Percentiles rank a stretch among this genome's conserved stretches.
phyloP scores from a whole-genome alignment of 768 basidiomycete species.

The Russula sp. region DNA sequence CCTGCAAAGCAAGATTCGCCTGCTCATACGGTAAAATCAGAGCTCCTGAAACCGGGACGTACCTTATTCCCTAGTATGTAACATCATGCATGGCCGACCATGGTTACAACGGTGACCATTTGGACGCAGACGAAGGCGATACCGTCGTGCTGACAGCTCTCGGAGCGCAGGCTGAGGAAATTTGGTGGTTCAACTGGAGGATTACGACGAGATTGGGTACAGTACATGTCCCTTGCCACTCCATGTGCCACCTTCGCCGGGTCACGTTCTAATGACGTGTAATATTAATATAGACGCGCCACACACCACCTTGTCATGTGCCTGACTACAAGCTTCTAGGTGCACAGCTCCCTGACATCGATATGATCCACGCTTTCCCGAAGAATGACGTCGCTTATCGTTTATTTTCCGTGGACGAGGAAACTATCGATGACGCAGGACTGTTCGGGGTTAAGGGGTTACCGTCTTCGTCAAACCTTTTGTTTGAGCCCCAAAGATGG shows the following conservation, averaged over 20 bases:
- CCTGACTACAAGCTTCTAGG: not conserved
- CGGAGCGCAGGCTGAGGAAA: slow-evolving; percentile 25
- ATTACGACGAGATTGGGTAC: slow-evolving; percentile 21
- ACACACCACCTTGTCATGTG: not conserved
- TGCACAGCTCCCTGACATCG: not conserved
- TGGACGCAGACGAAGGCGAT: slow-evolving; percentile 66
- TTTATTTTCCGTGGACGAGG: not conserved
- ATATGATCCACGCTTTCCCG: not conserved
- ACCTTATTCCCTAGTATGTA: too few species aligned
- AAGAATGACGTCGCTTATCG: not conserved
- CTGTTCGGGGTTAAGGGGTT: not conserved
- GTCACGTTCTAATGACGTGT: not conserved
- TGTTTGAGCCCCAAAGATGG: not conserved
- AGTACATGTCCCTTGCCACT: not conserved
- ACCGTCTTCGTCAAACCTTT: not conserved
- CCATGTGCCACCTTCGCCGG: not conserved
- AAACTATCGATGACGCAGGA: not conserved
- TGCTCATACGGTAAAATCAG: too few species aligned
- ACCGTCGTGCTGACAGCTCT: slow-evolving; percentile 30
- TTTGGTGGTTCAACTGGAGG: slow-evolving; percentile 25
- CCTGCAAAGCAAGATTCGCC: too few species aligned
- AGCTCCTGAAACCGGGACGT: too few species aligned
- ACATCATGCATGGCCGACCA: too few species aligned
- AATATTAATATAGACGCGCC: not conserved
- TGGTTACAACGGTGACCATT: slow-evolving; percentile 47